Evolutionary conservation across 1,139 yeast species (phyloP).

Genomic region (Suhomyces kunorum): DNA sequence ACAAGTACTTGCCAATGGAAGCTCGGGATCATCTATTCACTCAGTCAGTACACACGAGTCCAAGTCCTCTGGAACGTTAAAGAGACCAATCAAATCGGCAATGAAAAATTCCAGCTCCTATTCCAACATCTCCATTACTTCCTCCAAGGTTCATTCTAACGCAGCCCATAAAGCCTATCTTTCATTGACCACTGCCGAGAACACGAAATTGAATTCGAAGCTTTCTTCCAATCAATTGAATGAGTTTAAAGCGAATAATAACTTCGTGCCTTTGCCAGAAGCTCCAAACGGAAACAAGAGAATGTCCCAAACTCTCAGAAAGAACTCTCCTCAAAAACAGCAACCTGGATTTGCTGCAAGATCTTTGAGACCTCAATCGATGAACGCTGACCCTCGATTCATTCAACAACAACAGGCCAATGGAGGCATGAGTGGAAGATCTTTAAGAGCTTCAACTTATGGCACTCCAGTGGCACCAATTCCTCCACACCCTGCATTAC

Average conservation of each 20-base stretch:
- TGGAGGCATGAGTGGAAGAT: constrained; percentile 34
- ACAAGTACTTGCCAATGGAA: constrained; percentile 12
- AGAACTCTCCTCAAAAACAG: constrained; percentile 22
- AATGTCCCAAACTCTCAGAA: constrained; percentile 36
- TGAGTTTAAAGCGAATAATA: constrained; percentile 17
- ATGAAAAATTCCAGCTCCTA: constrained; percentile 51
- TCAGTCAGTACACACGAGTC: constrained; percentile 35
- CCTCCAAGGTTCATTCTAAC: constrained; percentile 19
- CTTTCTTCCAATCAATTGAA: constrained; percentile 43
- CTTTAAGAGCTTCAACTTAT: constrained; percentile 30
- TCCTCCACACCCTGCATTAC: constrained; percentile 45
- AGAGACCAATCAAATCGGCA: constrained; percentile 62
- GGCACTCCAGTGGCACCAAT: constrained; percentile 38
- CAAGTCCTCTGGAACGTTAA: constrained; percentile 13
- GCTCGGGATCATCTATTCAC: constrained; percentile 35
- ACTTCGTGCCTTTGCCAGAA: constrained; percentile 1
- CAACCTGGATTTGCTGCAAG: constrained; percentile 20
- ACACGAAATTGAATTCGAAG: constrained; percentile 70
- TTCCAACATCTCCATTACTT: constrained; percentile 17
- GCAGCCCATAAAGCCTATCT: constrained; percentile 65
- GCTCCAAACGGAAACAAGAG: constrained; percentile 22
- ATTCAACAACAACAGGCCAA: constrained; percentile 6
- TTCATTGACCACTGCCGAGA: constrained; percentile 73
- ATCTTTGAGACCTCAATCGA: constrained; percentile 40
- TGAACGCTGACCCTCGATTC: constrained; percentile 13